Conservation (phyloP, 768 basidiomycete genomes). For the Tricholoma furcatifolium region DNA sequence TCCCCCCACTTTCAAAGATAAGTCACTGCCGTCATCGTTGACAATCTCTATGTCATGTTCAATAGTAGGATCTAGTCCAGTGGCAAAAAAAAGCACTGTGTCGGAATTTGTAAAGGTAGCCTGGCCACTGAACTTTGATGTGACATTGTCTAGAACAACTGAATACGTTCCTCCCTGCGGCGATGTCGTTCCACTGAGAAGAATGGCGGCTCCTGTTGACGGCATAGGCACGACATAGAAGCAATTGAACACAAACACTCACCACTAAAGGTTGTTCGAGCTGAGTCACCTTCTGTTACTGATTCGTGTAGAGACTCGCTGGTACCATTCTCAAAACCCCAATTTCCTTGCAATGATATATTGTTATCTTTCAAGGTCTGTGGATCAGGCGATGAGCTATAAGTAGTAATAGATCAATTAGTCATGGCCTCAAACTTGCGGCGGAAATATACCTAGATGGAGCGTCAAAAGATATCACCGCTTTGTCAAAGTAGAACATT, state of each 20-base stretch:
- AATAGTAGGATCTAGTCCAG: conserved; percentile 50
- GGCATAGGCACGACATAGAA: conserved; percentile 1
- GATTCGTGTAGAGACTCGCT: conserved; percentile 24
- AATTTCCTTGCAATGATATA: conserved; percentile 54
- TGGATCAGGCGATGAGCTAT: conserved; percentile 7
- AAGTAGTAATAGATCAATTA: neutral
- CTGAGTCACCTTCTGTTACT: conserved; percentile 42
- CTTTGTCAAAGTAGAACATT: conserved; percentile 40
- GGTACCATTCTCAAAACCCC: conserved; percentile 39
- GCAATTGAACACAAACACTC: conserved; percentile 21
- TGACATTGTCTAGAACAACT: conserved; percentile 43
- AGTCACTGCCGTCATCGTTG: conserved; percentile 53
- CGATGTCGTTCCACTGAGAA: conserved; percentile 59
- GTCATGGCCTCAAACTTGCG: neutral
- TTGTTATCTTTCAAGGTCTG: conserved; percentile 41
- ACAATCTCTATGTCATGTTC: conserved; percentile 51
- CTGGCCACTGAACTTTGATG: conserved; percentile 44
- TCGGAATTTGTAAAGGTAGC: conserved; percentile 52
- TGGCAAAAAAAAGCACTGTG: conserved; percentile 62
- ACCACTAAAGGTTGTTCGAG: conserved; percentile 46
- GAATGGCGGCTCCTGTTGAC: conserved; percentile 56
- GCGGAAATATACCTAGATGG: neutral
- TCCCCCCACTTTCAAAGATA: conserved; percentile 49
- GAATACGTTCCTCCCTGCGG: conserved; percentile 57
- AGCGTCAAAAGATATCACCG: conserved; percentile 1